Evolutionary conservation across 139 green algal species (phyloP).

Genomic region (Nannochloris sp.): DNA sequence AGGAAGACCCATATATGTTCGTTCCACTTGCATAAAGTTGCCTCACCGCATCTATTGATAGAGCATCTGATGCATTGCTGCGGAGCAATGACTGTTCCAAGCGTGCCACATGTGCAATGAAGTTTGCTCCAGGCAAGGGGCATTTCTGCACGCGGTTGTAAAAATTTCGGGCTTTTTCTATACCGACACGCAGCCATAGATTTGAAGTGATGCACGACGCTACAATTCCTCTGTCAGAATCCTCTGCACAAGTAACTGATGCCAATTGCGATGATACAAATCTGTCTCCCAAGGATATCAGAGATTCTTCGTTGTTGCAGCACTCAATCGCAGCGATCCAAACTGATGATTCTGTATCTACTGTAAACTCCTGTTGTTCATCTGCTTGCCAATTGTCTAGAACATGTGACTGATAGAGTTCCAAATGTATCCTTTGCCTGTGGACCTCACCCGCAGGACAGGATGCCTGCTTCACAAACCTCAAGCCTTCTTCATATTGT

Average conservation of each 20-base stretch:
- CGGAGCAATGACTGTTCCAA: constrained; percentile 32
- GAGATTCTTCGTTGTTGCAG: too few relatives aligned
- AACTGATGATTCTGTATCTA: too few relatives aligned
- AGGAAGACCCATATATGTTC: constrained; percentile 32
- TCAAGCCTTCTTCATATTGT: too few relatives aligned
- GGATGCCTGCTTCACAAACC: too few relatives aligned
- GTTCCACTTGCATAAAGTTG: constrained; percentile 27
- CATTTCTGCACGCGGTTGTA: constrained; percentile 38
- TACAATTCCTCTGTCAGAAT: constrained; percentile 41
- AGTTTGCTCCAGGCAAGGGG: constrained; percentile 44
- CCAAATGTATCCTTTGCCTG: too few relatives aligned
- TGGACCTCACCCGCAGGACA: too few relatives aligned
- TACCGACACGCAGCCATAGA: constrained; percentile 11
- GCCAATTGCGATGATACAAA: too few relatives aligned
- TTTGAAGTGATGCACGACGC: constrained; percentile 25
- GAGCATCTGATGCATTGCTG: background rate
- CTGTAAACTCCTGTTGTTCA: too few relatives aligned
- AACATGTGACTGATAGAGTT: too few relatives aligned
- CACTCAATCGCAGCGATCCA: too few relatives aligned
- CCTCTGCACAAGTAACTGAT: background rate
- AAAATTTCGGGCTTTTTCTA: constrained; percentile 33
- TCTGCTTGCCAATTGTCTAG: too few relatives aligned
- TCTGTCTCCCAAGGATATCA: too few relatives aligned
- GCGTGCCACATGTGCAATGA: constrained; percentile 42
- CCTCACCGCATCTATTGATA: background rate